Base-by-base conservation (phyloP, 208 protist species). In the Leishmania tarentolae region DNA sequence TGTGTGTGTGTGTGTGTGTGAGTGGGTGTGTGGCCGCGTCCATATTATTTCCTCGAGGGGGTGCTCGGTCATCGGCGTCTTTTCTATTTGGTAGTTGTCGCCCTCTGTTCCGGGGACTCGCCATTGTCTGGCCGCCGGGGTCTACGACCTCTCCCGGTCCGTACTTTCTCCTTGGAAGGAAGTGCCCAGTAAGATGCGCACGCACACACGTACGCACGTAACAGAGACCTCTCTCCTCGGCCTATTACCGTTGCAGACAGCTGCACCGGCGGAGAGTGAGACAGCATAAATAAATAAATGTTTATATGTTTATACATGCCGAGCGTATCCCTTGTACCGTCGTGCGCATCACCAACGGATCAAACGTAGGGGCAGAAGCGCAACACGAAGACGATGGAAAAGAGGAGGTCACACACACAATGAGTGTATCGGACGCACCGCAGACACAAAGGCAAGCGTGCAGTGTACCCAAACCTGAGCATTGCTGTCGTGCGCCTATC, bases 1-100 rank as follows among this genome's bases (percentile, higher is more conserved):
- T 70, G 44, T 74, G 46, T 19, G 75, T 78, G 42, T 8, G 56
- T 69, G 47, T 52, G 74, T 65, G 73, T 77, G 35, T 68, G 42
- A 52, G 40, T n/a, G 73, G 35, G 40, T 77, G 73, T 65, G 73
- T 68, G 35, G 50, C 21, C 50, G 40, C 13, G 73, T 77, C 0
- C 3, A 53, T 77, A 24, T 66, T 31, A 6, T 31, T 68, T 13
- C 44, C 37, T 59, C 35, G n/a, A n/a, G n/a, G n/a, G n/a, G n/a
- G n/a, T n/a, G n/a, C n/a, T n/a, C n/a, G n/a, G n/a, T n/a, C n/a
- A n/a, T n/a, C n/a, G n/a, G n/a, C n/a, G n/a, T n/a, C n/a, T n/a
- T n/a, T n/a, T n/a, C n/a, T n/a, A n/a, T n/a, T n/a, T n/a, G n/a
- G n/a, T n/a, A n/a, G n/a, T 19, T 44, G 15, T 50, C 28, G 31